A percentile compares a stretch with the other conserved stretches of the same genome.
Conservation (phyloP, 768 basidiomycete species). For the Neoboletus magnificus region DNA sequence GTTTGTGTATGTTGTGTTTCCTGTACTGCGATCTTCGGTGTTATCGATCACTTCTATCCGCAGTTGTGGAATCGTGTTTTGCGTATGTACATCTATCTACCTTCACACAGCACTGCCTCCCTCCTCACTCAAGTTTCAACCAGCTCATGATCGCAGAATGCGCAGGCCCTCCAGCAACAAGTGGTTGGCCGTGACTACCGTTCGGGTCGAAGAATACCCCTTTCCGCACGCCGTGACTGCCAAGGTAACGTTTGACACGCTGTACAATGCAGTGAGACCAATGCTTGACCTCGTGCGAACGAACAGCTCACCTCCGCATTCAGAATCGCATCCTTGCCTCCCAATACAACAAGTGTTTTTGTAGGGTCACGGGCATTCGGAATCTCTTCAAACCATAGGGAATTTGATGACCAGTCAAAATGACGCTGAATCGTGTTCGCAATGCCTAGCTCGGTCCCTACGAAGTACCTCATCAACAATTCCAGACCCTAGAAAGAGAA, state of each 20-base stretch:
- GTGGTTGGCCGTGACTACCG: conserved; percentile 61
- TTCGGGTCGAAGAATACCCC: conserved; percentile 62
- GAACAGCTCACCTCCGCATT: conserved; percentile 54
- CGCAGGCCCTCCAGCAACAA: conserved; percentile 49
- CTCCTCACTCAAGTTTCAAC: conserved; percentile 38
- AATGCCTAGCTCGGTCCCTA: conserved; percentile 83
- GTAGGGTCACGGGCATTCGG: conserved; percentile 68
- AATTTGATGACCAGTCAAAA: conserved; percentile 85
- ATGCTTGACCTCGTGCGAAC: not conserved
- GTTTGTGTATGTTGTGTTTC: conserved; percentile 29
- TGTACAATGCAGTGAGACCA: conserved; percentile 24
- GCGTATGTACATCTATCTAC: conserved; percentile 6
- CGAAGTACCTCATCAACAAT: conserved; percentile 82
- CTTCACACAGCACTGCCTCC: not conserved
- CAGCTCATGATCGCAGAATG: conserved; percentile 61
- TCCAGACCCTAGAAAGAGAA: conserved; percentile 58
- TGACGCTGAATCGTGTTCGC: conserved; percentile 81
- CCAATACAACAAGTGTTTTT: conserved; percentile 71
- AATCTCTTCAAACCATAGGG: conserved; percentile 88
- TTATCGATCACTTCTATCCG: conserved; percentile 19
- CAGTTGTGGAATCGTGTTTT: not conserved
- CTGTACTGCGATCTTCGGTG: conserved; percentile 3
- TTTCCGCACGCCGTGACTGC: conserved; percentile 68
- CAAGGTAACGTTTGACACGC: conserved; percentile 73
- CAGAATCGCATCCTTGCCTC: conserved; percentile 80